Conservation (phyloP, 2,329 filamentous ascomycete species). For the Aspergillus proliferans region DNA sequence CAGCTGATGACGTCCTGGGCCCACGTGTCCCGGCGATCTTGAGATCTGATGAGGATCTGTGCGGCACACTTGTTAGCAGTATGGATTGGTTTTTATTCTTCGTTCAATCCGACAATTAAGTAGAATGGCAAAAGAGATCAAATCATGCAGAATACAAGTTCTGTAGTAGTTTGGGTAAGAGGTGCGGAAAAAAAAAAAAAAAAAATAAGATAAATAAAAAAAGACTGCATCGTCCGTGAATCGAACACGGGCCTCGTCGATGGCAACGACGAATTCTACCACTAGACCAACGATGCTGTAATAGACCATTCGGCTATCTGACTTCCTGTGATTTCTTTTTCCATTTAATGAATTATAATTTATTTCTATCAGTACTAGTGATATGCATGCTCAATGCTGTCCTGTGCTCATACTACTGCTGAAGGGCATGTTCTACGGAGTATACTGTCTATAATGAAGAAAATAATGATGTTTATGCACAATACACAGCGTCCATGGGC, state of each 20-base stretch:
- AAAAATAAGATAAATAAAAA: background rate
- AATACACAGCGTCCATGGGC: no score
- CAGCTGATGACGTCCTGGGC: background rate
- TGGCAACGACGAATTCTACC: slow-evolving; percentile 43
- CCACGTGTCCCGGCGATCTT: background rate
- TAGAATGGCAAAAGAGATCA: no score
- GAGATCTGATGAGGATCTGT: background rate
- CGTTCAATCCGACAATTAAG: no score
- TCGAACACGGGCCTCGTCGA: slow-evolving; percentile 44
- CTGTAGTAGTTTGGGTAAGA: no score
- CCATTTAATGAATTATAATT: background rate
- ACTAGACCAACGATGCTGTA: slow-evolving; percentile 40
- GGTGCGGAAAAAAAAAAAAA: background rate
- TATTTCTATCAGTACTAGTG: background rate
- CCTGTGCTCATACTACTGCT: no score
- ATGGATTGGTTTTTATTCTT: background rate
- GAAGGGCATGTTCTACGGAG: no score
- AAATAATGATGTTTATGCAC: no score
- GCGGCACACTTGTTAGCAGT: no score
- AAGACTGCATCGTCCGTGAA: slow-evolving; percentile 40
- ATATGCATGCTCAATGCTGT: no score
- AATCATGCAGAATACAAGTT: no score
- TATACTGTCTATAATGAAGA: no score
- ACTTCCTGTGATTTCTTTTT: background rate
- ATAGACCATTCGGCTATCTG: no score